Evolutionary conservation across 352 stramenopile species (phyloP).

Genomic region (Phytopythium vexans): DNA sequence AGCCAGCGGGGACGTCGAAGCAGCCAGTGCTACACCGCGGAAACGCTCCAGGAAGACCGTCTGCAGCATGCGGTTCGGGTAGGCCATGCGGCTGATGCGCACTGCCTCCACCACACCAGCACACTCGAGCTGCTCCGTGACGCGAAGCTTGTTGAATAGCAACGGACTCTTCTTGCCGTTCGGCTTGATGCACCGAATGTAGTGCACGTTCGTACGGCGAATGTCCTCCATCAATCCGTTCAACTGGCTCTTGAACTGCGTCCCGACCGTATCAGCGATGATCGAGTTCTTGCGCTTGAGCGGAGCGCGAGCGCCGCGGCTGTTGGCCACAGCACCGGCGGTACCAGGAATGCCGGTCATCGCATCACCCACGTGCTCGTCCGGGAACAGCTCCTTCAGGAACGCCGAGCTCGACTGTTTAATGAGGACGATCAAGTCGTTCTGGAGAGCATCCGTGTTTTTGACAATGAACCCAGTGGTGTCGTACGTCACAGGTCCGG

Average conservation of each 20-base stretch:
- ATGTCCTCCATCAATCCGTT: conserved; percentile 94
- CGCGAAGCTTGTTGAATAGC: conserved; percentile 87
- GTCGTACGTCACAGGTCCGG: conserved; percentile 95
- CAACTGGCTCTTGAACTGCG: conserved; percentile 94
- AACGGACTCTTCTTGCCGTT: conserved; percentile 93
- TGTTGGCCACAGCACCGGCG: conserved; percentile 4
- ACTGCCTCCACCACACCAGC: conserved; percentile 98
- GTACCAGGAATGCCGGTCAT: conserved; percentile 37
- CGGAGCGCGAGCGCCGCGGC: conserved; percentile 25
- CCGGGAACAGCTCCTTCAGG: conserved; percentile 75
- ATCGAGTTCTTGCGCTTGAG: conserved; percentile 83
- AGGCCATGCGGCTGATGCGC: conserved; percentile 96
- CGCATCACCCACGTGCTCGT: conserved; percentile 53
- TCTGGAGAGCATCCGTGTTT: conserved; percentile 95
- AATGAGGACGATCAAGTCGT: conserved; percentile 88
- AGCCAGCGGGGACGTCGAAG: not conserved
- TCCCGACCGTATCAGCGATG: conserved; percentile 75
- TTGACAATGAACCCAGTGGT: conserved; percentile 94
- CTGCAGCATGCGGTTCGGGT: conserved; percentile 95
- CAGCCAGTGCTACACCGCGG: conserved; percentile 44
- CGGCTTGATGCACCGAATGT: conserved; percentile 99
- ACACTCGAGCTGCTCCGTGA: conserved; percentile 97
- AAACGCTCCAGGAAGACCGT: conserved; percentile 84
- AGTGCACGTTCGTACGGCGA: conserved; percentile 95
- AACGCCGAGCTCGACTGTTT: conserved; percentile 68